These are phyloP conservation scores for Lanmaoa pseudosensibilis DNA, from an alignment of 768 basidiomycete genomes.

Conservation along the genomic window DNA sequence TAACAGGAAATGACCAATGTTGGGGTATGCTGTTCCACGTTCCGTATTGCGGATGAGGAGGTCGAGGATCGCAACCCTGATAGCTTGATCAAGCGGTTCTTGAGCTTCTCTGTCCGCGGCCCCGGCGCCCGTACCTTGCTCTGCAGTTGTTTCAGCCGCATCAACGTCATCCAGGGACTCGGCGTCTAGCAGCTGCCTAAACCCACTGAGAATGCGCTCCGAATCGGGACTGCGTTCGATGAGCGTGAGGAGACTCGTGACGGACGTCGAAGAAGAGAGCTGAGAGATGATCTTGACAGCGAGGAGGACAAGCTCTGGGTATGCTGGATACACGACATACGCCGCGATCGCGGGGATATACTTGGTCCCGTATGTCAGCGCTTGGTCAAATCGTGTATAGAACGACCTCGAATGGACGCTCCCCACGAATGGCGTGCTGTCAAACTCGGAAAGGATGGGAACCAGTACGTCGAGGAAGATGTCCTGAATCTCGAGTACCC, in stretches of 20 bases:
- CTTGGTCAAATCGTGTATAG: slow-evolving; percentile 74
- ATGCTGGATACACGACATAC: slow-evolving; percentile 65
- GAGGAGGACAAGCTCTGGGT: slow-evolving; percentile 73
- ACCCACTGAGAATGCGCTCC: slow-evolving; percentile 80
- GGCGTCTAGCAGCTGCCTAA: slow-evolving; percentile 60
- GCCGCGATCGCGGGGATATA: slow-evolving; percentile 82
- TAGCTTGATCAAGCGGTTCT: slow-evolving; percentile 61
- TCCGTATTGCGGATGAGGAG: slow-evolving; percentile 78
- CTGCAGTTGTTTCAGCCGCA: slow-evolving; percentile 56
- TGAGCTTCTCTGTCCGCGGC: slow-evolving; percentile 53
- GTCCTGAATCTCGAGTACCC: slow-evolving; percentile 82
- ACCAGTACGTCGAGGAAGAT: slow-evolving; percentile 88
- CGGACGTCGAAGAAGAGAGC: slow-evolving; percentile 65
- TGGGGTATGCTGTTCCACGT: slow-evolving; percentile 64
- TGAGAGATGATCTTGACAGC: slow-evolving; percentile 73
- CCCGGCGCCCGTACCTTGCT: slow-evolving; percentile 71
- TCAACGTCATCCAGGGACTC: slow-evolving; percentile 65
- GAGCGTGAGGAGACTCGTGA: slow-evolving; percentile 73
- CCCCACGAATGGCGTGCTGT: slow-evolving; percentile 53
- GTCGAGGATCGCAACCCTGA: slow-evolving; percentile 74
- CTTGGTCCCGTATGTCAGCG: slow-evolving; percentile 64
- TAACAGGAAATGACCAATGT: slow-evolving; percentile 84
- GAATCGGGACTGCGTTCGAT: slow-evolving; percentile 82
- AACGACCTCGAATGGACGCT: slow-evolving; percentile 62
- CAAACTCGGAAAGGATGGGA: slow-evolving; percentile 69